Evolutionary conservation across 2,329 filamentous ascomycete genomes (phyloP).

Genomic region (Fusarium irregulare): DNA sequence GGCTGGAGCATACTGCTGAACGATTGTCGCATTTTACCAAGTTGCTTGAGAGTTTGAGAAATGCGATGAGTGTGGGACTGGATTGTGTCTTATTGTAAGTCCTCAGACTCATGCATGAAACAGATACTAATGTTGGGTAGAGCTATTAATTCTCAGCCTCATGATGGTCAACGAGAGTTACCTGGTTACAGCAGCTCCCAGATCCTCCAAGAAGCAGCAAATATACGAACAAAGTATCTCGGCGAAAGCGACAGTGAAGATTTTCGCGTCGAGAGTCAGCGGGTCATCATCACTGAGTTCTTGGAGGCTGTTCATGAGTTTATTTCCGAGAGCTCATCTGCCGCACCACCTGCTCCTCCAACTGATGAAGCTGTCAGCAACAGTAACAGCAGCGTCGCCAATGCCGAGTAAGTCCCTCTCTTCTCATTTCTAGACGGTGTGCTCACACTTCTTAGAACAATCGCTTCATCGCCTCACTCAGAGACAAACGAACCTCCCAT

Average conservation of each 20-base stretch:
- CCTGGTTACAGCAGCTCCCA: constrained; percentile 46
- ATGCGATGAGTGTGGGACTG: constrained; percentile 42
- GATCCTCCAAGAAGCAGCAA: constrained; percentile 41
- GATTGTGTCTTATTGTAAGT: constrained; percentile 42
- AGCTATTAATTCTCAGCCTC: constrained; percentile 41
- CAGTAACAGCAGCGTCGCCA: constrained; percentile 17
- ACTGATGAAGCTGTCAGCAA: constrained; percentile 15
- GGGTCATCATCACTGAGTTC: constrained; percentile 35
- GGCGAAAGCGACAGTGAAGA: constrained; percentile 39
- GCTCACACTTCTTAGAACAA: constrained; percentile 23
- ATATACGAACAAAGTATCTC: constrained; percentile 33
- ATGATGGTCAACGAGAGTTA: constrained; percentile 34
- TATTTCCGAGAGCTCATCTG: constrained; percentile 38
- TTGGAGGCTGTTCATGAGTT: constrained; percentile 42
- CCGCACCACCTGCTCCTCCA: constrained; percentile 23
- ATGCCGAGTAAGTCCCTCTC: constrained; percentile 16
- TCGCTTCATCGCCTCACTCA: constrained; percentile 42
- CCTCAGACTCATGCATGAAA: accelerated
- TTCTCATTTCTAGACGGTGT: accelerated
- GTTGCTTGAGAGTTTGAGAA: constrained; percentile 36
- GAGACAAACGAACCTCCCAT: constrained; percentile 35
- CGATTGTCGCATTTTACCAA: constrained; percentile 34
- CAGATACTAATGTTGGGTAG: constrained; percentile 21
- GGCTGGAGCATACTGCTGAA: constrained; percentile 44
- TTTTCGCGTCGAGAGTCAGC: constrained; percentile 32